Conservation (phyloP, 148 eudicot genomes). For the Nyssa sinensis region DNA sequence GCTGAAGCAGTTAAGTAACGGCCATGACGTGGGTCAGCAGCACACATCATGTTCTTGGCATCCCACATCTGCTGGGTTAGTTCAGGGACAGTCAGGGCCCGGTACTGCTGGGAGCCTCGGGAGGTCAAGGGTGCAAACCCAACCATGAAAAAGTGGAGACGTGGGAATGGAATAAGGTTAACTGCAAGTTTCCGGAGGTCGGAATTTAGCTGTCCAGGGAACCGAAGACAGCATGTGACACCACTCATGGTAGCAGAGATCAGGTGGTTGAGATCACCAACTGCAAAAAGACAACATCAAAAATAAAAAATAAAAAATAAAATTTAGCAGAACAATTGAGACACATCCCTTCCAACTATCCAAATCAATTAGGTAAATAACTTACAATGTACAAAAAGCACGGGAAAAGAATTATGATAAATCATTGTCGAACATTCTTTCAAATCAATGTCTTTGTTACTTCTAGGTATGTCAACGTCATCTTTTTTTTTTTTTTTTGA, state of each 20-base stretch:
- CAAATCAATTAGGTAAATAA: neutral
- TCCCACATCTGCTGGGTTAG: slow-evolving; percentile 67
- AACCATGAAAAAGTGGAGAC: slow-evolving; percentile 55
- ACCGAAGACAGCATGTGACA: slow-evolving; percentile 43
- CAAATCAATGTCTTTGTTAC: too few species aligned
- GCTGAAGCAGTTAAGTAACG: slow-evolving; percentile 59
- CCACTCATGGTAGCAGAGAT: slow-evolving; percentile 54
- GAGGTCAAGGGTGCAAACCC: slow-evolving; percentile 51
- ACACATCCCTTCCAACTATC: neutral
- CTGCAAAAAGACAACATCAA: slow-evolving; percentile 14
- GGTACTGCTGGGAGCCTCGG: slow-evolving; percentile 48
- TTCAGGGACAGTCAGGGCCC: slow-evolving; percentile 50
- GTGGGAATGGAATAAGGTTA: slow-evolving; percentile 47
- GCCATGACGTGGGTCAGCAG: slow-evolving; percentile 58
- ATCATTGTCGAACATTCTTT: neutral
- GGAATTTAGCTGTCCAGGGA: slow-evolving; percentile 52
- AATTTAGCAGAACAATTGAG: neutral
- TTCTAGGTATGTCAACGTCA: neutral
- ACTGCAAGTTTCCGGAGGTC: slow-evolving; percentile 52
- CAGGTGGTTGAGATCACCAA: slow-evolving; percentile 46
- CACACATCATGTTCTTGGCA: slow-evolving; percentile 61
- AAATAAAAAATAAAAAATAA: too few species aligned
- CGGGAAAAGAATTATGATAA: neutral
- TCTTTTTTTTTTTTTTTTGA: too few species aligned
- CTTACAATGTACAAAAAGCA: neutral